Evolutionary conservation across 257 asterid species (phyloP).

Genomic region (Paraleonurus japonicus): DNA sequence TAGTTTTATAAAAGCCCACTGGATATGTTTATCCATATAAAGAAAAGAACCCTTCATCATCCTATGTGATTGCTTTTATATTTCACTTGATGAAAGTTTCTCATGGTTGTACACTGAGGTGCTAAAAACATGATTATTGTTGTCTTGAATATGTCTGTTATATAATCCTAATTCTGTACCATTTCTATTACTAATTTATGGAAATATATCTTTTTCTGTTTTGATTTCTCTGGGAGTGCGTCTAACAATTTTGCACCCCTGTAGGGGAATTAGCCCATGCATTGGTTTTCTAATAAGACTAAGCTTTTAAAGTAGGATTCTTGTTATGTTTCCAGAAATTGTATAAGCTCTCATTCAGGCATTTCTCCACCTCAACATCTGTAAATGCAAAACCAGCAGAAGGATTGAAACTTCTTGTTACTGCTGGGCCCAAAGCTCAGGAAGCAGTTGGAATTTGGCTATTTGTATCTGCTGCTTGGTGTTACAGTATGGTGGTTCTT

Average conservation of each 20-base stretch:
- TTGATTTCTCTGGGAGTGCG: neutral
- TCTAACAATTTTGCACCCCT: neutral
- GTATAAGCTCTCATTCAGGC: conserved; percentile 38
- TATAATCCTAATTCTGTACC: neutral
- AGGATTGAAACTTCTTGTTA: conserved; percentile 68
- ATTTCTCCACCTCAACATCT: conserved; percentile 45
- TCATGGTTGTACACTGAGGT: neutral
- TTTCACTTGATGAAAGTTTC: neutral
- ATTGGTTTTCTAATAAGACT: conserved; percentile 1
- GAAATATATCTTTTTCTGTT: neutral
- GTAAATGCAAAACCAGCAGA: conserved; percentile 36
- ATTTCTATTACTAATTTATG: neutral
- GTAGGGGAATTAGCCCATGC: neutral
- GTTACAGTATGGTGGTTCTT: conserved; percentile 86
- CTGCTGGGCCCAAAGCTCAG: conserved; percentile 72
- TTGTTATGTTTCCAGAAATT: conserved; percentile 45
- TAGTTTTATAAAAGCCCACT: neutral
- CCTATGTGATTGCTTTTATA: neutral
- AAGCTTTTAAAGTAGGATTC: neutral
- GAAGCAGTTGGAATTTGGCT: conserved; percentile 83
- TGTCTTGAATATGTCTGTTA: neutral
- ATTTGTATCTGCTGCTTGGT: conserved; percentile 84
- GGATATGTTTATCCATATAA: neutral
- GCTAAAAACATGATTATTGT: neutral
- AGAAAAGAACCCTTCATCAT: neutral